phyloP scores from a whole-genome alignment of 306 rosid genomes.

The Carpinus fangiana region DNA sequence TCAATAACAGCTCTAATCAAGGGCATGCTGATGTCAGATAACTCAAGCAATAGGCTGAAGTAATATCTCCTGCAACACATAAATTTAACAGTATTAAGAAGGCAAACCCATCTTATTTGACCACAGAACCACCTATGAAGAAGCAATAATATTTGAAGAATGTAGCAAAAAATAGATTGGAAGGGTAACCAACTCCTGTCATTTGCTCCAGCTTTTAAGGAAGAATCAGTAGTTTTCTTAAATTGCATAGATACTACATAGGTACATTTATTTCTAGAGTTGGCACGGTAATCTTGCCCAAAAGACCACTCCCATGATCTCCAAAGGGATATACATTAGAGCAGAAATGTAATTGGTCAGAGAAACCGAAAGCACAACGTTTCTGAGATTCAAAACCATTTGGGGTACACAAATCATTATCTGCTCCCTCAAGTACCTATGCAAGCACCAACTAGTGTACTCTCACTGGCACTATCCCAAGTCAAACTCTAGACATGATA shows the following conservation, averaged over 20 bases:
- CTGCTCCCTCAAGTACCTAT: neutral
- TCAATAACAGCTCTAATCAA: conserved; percentile 61
- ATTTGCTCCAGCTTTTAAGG: conserved; percentile 1
- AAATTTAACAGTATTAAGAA: conserved; percentile 20
- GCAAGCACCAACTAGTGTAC: neutral
- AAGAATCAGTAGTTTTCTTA: neutral
- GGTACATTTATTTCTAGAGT: neutral
- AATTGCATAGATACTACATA: neutral
- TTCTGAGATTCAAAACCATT: neutral
- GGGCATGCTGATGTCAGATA: conserved; percentile 83
- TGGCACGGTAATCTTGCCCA: neutral
- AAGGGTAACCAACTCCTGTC: neutral
- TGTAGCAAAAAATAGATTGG: neutral
- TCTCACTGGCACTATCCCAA: neutral
- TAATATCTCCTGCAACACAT: conserved; percentile 77
- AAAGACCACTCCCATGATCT: neutral
- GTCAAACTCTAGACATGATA: neutral
- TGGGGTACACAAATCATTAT: neutral
- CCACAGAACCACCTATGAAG: neutral
- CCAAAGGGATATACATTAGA: neutral
- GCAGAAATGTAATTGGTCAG: neutral
- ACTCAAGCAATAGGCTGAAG: conserved; percentile 86
- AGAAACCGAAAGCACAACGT: neutral
- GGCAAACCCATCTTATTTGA: neutral
- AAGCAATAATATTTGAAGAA: conserved; percentile 10